These are phyloP conservation scores for Trametes meyenii DNA, from an alignment of 768 basidiomycete species.

Conservation along the genomic window DNA sequence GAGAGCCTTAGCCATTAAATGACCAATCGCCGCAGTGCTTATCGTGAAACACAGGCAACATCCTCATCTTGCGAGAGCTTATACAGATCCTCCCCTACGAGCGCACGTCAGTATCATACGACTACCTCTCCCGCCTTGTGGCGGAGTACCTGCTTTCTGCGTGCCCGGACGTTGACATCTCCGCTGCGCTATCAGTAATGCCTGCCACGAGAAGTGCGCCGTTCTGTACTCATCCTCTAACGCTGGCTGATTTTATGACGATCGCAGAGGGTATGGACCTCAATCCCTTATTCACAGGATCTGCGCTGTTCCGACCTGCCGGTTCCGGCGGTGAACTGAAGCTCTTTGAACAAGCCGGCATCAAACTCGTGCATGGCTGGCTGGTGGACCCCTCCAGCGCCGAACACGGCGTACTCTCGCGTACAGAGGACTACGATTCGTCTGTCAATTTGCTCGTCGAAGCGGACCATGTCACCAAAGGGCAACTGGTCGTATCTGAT, in stretches of 20 bases:
- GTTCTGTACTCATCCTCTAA: background rate
- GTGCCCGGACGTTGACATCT: slow-evolving; percentile 63
- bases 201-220: slow-evolving; percentile 54
- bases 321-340: slow-evolving; percentile 76
- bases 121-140: slow-evolving; percentile 79
- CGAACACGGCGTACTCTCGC: slow-evolving; percentile 57
- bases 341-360: slow-evolving; percentile 81
- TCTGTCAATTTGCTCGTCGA: slow-evolving; percentile 77
- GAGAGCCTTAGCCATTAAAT: slow-evolving; percentile 27
- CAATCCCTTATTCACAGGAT: slow-evolving; percentile 78
- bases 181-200: slow-evolving; percentile 74
- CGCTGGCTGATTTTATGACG: background rate
- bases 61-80: slow-evolving; percentile 82
- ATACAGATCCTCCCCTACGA: slow-evolving; percentile 71
- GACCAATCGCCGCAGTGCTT: background rate
- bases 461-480: slow-evolving; percentile 74
- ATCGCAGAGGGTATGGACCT: slow-evolving; percentile 81
- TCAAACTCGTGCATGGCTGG: slow-evolving; percentile 90
- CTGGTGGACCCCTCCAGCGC: slow-evolving; percentile 67
- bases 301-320: slow-evolving; percentile 67
- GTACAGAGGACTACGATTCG: slow-evolving; percentile 69
- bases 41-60: slow-evolving; percentile 63
- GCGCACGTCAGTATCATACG: slow-evolving; percentile 78
- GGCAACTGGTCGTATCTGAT: slow-evolving; percentile 55
- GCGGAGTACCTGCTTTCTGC: slow-evolving; percentile 76